phyloP scores from a whole-genome alignment of 2,329 filamentous ascomycete genomes.

The Fusarium succisae region DNA sequence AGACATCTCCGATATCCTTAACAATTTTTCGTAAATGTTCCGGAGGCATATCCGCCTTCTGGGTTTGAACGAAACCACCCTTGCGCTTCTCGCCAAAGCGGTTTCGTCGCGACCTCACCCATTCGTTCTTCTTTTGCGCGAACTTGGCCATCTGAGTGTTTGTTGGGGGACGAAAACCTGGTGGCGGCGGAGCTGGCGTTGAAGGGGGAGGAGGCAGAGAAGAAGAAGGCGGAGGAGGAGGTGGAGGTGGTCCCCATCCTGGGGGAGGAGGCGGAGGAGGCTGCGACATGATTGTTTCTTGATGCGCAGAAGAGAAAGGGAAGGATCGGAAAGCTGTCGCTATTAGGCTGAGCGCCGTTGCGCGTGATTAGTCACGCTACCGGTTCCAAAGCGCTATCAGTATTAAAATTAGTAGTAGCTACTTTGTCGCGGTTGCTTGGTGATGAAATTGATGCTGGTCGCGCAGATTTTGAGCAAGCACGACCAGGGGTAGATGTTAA shows the following conservation, averaged over 20 bases:
- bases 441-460: slow-evolving; percentile 41
- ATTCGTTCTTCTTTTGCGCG: slow-evolving; percentile 98
- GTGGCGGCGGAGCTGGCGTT: slow-evolving; percentile 77
- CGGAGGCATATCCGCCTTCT: slow-evolving; percentile 98
- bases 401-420: slow-evolving; percentile 7
- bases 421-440: slow-evolving; percentile 7
- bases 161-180: slow-evolving; percentile 81
- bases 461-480: slow-evolving; percentile 41
- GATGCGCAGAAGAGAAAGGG: slow-evolving; percentile 40
- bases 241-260: slow-evolving; percentile 66
- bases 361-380: slow-evolving; percentile 49
- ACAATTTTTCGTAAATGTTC: slow-evolving; percentile 99
- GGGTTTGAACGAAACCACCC: slow-evolving; percentile 94
- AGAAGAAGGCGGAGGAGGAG: slow-evolving; percentile 63
- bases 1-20: slow-evolving; percentile 97
- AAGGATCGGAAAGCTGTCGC: slow-evolving; percentile 38
- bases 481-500: slow-evolving; percentile 45
- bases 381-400: slow-evolving; percentile 23
- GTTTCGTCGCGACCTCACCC: slow-evolving; percentile 89
- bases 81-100: slow-evolving; percentile 97
- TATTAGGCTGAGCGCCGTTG: slow-evolving; percentile 48
- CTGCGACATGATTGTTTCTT: slow-evolving; percentile 58
- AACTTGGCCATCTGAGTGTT: slow-evolving; percentile 93
- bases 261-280: slow-evolving; percentile 66
- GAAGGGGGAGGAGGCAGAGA: slow-evolving; percentile 66